These are phyloP conservation scores for Pythium guiyangense DNA, from an alignment of 352 stramenopile species.

Conservation along the genomic window DNA sequence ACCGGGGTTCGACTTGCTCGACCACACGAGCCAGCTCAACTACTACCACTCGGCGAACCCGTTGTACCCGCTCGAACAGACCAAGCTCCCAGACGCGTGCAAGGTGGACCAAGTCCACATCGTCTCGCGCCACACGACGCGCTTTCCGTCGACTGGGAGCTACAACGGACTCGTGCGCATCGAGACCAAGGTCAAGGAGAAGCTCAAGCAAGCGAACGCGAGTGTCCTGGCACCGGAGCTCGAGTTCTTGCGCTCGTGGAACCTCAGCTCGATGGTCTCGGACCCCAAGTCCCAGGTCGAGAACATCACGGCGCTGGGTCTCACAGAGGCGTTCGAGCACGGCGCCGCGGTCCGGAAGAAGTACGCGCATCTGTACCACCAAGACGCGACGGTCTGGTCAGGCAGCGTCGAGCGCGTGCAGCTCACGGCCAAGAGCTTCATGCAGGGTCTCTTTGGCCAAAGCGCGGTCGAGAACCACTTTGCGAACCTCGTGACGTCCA, in stretches of 20 bases:
- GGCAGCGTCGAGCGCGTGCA: slow-evolving; percentile 46
- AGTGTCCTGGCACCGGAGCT: slow-evolving; percentile 23
- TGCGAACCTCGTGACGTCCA: slow-evolving; percentile 29
- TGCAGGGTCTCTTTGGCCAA: slow-evolving; percentile 41
- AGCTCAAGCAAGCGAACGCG: slow-evolving; percentile 24
- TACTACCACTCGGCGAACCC: slow-evolving; percentile 49
- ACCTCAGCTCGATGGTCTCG: slow-evolving; percentile 31
- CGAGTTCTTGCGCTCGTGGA: slow-evolving; percentile 42
- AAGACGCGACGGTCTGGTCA: slow-evolving; percentile 38
- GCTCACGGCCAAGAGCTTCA: slow-evolving; percentile 42
- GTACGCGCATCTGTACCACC: slow-evolving; percentile 37
- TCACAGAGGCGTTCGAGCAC: slow-evolving; percentile 37
- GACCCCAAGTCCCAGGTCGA: slow-evolving; percentile 28
- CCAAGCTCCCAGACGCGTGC: slow-evolving; percentile 32
- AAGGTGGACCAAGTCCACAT: slow-evolving; percentile 48
- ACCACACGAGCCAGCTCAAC: slow-evolving; percentile 57
- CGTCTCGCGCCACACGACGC: slow-evolving; percentile 43
- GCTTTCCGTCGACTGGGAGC: slow-evolving; percentile 45
- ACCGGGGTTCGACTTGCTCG: slow-evolving; percentile 42
- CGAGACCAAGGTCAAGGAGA: slow-evolving; percentile 21
- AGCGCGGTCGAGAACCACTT: slow-evolving; percentile 21
- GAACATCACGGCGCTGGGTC: slow-evolving; percentile 51
- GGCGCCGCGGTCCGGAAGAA: slow-evolving; percentile 32
- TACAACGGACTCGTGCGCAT: slow-evolving; percentile 36
- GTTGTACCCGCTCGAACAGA: slow-evolving; percentile 28